Base-by-base conservation (phyloP, 164 flowering plant genomes). In the Macadamia tetraphylla region DNA sequence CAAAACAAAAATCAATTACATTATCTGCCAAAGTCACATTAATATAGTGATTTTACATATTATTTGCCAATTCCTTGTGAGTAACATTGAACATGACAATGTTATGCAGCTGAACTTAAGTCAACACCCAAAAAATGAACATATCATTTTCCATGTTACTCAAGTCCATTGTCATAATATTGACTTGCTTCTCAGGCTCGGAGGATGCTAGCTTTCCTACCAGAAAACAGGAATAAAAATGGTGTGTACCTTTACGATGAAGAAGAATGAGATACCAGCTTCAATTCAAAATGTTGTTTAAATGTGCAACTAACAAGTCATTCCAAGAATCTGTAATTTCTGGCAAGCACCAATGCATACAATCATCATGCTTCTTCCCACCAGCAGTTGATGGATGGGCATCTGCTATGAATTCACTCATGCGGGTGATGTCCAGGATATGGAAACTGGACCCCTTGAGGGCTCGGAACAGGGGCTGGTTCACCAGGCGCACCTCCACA, bases 291-390 rank as follows among this genome's bases (percentile, higher is more conserved):
- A 83, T 69, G 29, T 48, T 73, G 66, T 75, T 76, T 49, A 94
- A 68, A 52, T 78, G 77, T 58, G 83, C 75, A 48, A 86, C 67
- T 46, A 91, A 82, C 78, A 94, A 71, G 74, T 94, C 97, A 77
- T 91, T 94, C 98, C 98, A 91, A 53, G 88, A 82, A 84, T 94
- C 98, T 2, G 96, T 87, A 65, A 87, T 57, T 62, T 94, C 97
- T 9, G 96, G 97, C 71, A 91, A 74, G 87, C 98, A 95, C 99
- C 98, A 95, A 71, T 95, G 96, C 99, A 95, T 95, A 82, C 99
- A 95, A 69, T 95, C 97, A n/a, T 87, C 90, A n/a, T 95, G 99
- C 69, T 85, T 90, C 83, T 95, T 95, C 65, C 93, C 99, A 65
- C 96, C 98, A 7, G 92, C 82, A 1, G 82, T 70, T 0, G 94